Conservation (phyloP, 352 stramenopile genomes). For the Elongisporangium senticosum region DNA sequence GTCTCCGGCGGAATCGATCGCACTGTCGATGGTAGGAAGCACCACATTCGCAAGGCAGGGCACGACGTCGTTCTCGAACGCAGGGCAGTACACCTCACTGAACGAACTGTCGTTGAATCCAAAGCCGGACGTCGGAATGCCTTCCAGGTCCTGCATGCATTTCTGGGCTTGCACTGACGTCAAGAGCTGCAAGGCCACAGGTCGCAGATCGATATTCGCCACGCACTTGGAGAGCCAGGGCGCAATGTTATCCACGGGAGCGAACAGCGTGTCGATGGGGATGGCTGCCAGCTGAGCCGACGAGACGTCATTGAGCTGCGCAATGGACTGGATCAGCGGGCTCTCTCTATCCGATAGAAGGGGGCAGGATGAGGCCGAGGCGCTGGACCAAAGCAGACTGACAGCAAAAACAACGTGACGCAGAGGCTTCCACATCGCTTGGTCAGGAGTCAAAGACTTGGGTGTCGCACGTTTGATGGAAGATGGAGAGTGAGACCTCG, state of each 20-base stretch:
- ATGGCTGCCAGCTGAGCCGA: constrained; percentile 1
- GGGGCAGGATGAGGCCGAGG: not conserved
- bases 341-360: not conserved
- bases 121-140: not conserved
- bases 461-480: not conserved
- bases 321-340: not conserved
- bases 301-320: constrained; percentile 3
- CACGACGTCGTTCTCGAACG: constrained; percentile 1
- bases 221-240: constrained; percentile 9
- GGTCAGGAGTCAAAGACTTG: not conserved
- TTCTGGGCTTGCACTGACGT: not conserved
- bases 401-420: not conserved
- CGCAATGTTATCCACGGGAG: constrained; percentile 1
- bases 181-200: not conserved
- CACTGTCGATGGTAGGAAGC: not conserved
- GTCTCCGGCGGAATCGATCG: not conserved
- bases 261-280: constrained; percentile 1
- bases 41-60: constrained; percentile 4
- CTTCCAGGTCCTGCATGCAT: constrained; percentile 3
- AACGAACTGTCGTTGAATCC: constrained; percentile 2
- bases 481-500: not conserved
- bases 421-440: not conserved
- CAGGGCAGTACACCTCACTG: constrained; percentile 2
- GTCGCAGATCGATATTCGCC: constrained; percentile 2
- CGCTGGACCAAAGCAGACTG: not conserved